phyloP scores from a whole-genome alignment of 257 asterid species.

The Henckelia pumila region DNA sequence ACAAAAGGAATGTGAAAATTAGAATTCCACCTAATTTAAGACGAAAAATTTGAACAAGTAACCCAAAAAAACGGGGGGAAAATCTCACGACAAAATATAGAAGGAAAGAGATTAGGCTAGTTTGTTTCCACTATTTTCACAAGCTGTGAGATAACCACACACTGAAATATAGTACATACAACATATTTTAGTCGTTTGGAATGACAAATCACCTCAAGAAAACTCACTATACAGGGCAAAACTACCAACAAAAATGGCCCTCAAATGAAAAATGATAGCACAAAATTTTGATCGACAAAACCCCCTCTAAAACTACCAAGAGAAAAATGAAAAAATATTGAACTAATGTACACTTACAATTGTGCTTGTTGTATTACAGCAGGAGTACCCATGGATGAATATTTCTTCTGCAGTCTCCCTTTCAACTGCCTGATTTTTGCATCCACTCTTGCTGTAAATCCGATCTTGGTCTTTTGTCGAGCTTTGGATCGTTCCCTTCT shows the following conservation, averaged over 20 bases:
- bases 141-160: conserved; percentile 25
- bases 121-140: conserved; percentile 25
- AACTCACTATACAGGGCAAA: conserved; percentile 39
- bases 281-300: conserved; percentile 24
- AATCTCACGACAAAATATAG: too few species aligned
- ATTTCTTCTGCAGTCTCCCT: conserved; percentile 66
- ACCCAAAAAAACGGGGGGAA: too few species aligned
- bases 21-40: too few species aligned
- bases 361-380: conserved; percentile 22
- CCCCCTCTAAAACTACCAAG: conserved; percentile 27
- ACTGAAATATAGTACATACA: conserved; percentile 40
- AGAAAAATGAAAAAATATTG: background rate
- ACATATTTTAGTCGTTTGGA: conserved; percentile 26
- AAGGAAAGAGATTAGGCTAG: background rate
- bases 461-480: conserved; percentile 65
- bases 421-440: conserved; percentile 79
- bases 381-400: conserved; percentile 37
- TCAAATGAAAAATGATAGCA: conserved; percentile 5
- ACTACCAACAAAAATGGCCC: conserved; percentile 22
- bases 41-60: too few species aligned
- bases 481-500: conserved; percentile 72
- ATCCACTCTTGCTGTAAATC: conserved; percentile 90
- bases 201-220: too few species aligned
- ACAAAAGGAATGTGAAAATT: too few species aligned
- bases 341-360: conserved; percentile 24